phyloP scores from a whole-genome alignment of 176 grass and related monocot genomes.

The Guadua angustifolia region DNA sequence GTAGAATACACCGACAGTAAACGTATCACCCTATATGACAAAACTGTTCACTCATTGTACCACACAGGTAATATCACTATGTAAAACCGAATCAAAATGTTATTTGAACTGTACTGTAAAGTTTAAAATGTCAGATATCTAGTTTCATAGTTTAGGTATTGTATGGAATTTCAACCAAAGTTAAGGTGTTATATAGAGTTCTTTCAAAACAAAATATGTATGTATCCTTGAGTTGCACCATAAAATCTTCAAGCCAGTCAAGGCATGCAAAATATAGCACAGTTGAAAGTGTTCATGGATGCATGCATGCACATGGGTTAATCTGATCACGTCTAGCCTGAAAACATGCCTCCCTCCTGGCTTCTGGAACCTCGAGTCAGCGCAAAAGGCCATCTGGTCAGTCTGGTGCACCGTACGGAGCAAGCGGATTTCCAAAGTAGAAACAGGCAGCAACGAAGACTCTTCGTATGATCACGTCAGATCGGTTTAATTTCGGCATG shows the following conservation, averaged over 20 bases:
- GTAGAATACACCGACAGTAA: too few species aligned
- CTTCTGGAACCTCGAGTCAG: neutral
- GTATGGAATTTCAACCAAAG: too few species aligned
- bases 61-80: too few species aligned
- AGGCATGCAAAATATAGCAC: neutral
- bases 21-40: too few species aligned
- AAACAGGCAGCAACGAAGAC: neutral
- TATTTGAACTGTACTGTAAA: too few species aligned
- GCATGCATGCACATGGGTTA: neutral
- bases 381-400: neutral
- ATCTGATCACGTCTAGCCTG: neutral
- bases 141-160: too few species aligned
- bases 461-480: neutral
- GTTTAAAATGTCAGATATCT: too few species aligned
- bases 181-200: too few species aligned
- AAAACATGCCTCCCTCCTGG: neutral
- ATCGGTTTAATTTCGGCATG: neutral
- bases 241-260: neutral
- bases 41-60: too few species aligned
- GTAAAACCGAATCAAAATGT: too few species aligned
- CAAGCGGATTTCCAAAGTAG: neutral
- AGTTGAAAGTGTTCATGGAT: neutral
- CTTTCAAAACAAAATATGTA: too few species aligned
- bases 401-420: neutral
- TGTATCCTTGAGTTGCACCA: too few species aligned